A percentile compares a stretch with the other conserved stretches of the same genome.
phyloP scores from a whole-genome alignment of 2,329 filamentous ascomycete species.

The Verticillium nubilum region DNA sequence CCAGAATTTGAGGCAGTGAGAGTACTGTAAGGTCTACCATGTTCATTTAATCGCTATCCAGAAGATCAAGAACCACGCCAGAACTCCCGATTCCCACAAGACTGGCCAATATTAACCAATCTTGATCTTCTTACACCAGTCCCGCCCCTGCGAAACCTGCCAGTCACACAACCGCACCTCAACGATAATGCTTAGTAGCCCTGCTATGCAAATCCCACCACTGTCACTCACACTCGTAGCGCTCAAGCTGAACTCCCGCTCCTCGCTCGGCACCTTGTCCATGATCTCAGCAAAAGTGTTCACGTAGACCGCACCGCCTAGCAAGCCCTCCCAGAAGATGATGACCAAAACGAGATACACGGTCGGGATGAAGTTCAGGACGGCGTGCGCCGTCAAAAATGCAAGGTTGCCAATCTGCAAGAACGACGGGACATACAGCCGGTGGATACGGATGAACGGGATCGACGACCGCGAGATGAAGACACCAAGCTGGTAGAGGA shows the following conservation, averaged over 20 bases:
- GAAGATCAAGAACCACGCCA: no score
- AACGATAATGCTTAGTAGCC: constrained; percentile 75
- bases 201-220: constrained; percentile 82
- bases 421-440: constrained; percentile 75
- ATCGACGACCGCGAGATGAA: constrained; percentile 91
- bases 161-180: constrained; percentile 79
- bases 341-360: constrained; percentile 82
- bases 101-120: constrained; percentile 29
- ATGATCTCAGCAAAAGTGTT: constrained; percentile 94
- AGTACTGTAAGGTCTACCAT: no score
- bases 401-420: constrained; percentile 76
- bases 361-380: constrained; percentile 75
- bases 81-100: no score
- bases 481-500: constrained; percentile 91
- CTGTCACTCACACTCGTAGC: constrained; percentile 92
- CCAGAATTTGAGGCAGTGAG: no score
- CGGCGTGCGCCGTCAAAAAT: constrained; percentile 67
- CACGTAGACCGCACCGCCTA: constrained; percentile 90
- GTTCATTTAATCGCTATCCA: no score
- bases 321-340: constrained; percentile 88
- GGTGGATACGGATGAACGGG: constrained; percentile 76
- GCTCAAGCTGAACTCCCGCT: constrained; percentile 85
- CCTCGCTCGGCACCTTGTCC: constrained; percentile 68
- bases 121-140: constrained; percentile 61
- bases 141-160: constrained; percentile 75